Base-by-base conservation (phyloP, 768 basidiomycete species). In the Psilocybe cubensis region DNA sequence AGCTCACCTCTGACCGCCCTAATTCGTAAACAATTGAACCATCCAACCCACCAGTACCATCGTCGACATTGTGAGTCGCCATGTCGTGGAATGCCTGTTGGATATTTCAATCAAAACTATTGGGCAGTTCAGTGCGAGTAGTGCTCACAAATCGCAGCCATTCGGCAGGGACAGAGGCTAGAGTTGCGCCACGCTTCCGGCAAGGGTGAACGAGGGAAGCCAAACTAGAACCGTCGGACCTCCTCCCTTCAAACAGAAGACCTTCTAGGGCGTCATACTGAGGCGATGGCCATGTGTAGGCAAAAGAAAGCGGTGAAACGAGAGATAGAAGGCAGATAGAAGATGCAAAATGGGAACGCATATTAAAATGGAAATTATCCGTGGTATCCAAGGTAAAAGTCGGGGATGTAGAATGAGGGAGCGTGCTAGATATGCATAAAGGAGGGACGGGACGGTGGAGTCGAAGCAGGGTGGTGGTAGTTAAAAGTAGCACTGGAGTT, bases 11-110 rank as follows among this genome's bases (percentile, higher is more conserved):
- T 11, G 68, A 7, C 45, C 76, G 66, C 45, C 68, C 70, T 18
- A 78, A 71, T 63, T 83, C 82, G 52, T 79, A 82, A 20, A 70
- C 75, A 55, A 83, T 73, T 7, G 79, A 81, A 20, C 77, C 78
- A 57, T 83, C 82, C 52, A 83, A 41, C n/a, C 82, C 81, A 20
- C 81, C 82, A 1, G 73, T 74, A 7, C 79, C 80, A 63, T 74
- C 72, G n/a, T 74, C 69, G 25, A 70, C 68, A 60, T 82, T 75
- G 50, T 79, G 72, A 6, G 81, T 79, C 18, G 79, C 73, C 71
- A 77, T 76, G 66, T 83, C 81, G 62, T 83, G 81, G 60, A 80
- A 83, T 28, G 79, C 76, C 79, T 81, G 41, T 12, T 24, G 33
- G 14, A 31, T 14, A 24, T 21, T 4, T 12, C 18, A 7, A 9